Percentiles rank a stretch among this genome's conserved stretches.
Conservation (phyloP, 257 asterid genomes). For the Penstemon barbatus region DNA sequence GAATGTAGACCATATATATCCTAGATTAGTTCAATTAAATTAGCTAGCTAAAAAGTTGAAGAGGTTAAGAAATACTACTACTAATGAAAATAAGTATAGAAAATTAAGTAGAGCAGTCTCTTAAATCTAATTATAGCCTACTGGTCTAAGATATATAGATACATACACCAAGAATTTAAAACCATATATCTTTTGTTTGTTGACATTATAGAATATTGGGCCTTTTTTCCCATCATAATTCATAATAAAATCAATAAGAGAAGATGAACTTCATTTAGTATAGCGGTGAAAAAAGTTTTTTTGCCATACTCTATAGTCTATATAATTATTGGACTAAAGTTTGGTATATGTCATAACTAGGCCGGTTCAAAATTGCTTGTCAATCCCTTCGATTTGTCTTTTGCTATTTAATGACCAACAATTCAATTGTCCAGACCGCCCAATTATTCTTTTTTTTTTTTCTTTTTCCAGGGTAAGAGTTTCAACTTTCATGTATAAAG, state of each 20-base stretch:
- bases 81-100: neutral
- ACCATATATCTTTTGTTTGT: too few relatives aligned
- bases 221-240: too few relatives aligned
- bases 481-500: too few relatives aligned
- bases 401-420: slow-evolving; percentile 2
- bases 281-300: neutral
- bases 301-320: slow-evolving; percentile 13
- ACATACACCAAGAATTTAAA: too few relatives aligned
- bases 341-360: slow-evolving; percentile 1
- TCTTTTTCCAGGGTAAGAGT: neutral
- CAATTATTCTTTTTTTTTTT: neutral
- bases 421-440: neutral
- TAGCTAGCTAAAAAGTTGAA: neutral
- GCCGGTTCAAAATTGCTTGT: neutral
- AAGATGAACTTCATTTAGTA: neutral
- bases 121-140: neutral
- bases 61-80: neutral
- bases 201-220: too few relatives aligned
- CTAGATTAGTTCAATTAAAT: neutral
- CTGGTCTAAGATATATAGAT: neutral
- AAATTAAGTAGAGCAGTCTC: neutral
- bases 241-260: too few relatives aligned
- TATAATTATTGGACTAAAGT: slow-evolving; percentile 1
- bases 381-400: slow-evolving; percentile 1
- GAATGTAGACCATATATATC: neutral